phyloP scores from a whole-genome alignment of 306 rosid genomes.

The Quercus parvula region DNA sequence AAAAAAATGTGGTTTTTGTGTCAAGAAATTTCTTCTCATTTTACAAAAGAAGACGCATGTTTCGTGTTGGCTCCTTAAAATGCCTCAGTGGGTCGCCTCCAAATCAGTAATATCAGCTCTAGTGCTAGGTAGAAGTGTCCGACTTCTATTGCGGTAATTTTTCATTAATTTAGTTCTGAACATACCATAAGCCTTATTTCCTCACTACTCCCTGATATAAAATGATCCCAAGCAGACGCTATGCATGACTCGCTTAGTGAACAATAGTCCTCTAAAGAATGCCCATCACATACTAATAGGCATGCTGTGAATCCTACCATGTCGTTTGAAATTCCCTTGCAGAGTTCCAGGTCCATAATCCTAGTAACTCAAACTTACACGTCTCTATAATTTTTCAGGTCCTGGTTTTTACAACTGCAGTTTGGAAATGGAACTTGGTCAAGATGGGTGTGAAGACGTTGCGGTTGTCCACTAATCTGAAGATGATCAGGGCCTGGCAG shows the following conservation, averaged over 20 bases:
- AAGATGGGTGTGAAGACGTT: slow-evolving; percentile 37
- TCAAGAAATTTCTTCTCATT: slow-evolving; percentile 86
- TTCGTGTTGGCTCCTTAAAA: slow-evolving; percentile 78
- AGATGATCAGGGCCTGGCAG: slow-evolving; percentile 95
- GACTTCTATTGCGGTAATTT: slow-evolving; percentile 2
- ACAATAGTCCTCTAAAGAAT: too few relatives aligned
- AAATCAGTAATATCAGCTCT: slow-evolving; percentile 47
- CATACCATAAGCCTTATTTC: background rate
- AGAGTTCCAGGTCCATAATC: background rate
- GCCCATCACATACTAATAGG: background rate
- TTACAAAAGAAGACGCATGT: slow-evolving; percentile 81
- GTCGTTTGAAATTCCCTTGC: background rate
- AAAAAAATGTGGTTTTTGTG: slow-evolving; percentile 76
- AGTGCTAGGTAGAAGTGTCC: slow-evolving; percentile 64
- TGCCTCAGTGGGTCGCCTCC: slow-evolving; percentile 69
- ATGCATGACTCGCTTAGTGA: too few relatives aligned
- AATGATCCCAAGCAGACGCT: background rate
- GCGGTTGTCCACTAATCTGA: slow-evolving; percentile 63
- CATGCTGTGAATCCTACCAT: background rate
- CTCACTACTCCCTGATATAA: background rate
- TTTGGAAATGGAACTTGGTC: slow-evolving; percentile 50
- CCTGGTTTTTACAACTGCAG: slow-evolving; percentile 70
- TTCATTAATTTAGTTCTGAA: background rate
- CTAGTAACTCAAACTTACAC: background rate
- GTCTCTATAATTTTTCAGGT: slow-evolving; percentile 53